Evolutionary conservation across 768 basidiomycete genomes (phyloP), one percentile per base, ranked within the genome.

Genomic region (Dioszegia crocea): DNA sequence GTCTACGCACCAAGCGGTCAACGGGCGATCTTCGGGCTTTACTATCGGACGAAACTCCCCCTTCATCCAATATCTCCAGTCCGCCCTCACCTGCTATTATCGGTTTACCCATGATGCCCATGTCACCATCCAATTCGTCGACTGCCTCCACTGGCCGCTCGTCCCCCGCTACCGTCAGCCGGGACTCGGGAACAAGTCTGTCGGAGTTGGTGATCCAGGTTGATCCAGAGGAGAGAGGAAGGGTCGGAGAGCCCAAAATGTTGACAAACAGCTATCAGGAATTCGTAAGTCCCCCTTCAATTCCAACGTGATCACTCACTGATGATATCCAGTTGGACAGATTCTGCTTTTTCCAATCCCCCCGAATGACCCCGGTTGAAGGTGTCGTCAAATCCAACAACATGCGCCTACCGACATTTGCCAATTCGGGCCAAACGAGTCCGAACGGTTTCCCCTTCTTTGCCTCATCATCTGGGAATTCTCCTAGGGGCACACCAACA

Each of bases 291-390:
- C 26, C 3, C 9, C 14, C 29, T n/a, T n/a, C n/a, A n/a, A n/a
- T n/a, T n/a, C n/a, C n/a, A n/a, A n/a, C n/a, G n/a, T n/a, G n/a
- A 41, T 27, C 14, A 24, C 17, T n/a, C 24, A 12, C n/a, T 49
- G 11, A 41, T n/a, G n/a, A n/a, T n/a, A n/a, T 24, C 33, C 55
- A 76, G 75, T 62, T 76, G 19, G 67, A 72, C 29, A 67, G 66
- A 33, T 77, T 73, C 60, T 77, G 76, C 60, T 77, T 77, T 62
- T 77, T 74, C 67, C 72, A 73, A 46, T 66, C 73, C 8, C 65
- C 70, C 11, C 29, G 61, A 11, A 63, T 64, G 58, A 69, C 73
- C 2, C 66, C 71, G 1, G 51, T 48, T 12, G 66, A 66, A 21
- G 66, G 66, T 11, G 51, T 60, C 2, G 45, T 59, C 0, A 59